phyloP scores from a whole-genome alignment of 768 basidiomycete species.

The Kwoniella bestiolae region DNA sequence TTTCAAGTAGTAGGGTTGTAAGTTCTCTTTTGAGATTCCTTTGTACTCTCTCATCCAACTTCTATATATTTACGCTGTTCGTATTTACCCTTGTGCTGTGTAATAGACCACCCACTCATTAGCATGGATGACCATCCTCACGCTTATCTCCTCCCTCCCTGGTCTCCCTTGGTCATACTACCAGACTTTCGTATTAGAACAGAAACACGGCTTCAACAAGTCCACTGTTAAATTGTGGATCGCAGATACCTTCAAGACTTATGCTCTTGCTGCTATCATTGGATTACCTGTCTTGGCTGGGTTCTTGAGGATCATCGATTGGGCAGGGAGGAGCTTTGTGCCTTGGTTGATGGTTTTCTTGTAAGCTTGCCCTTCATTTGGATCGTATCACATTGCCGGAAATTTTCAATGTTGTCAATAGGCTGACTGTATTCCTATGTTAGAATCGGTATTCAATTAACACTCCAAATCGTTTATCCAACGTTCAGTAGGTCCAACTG shows the following conservation, averaged over 20 bases:
- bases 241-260: slow-evolving; percentile 78
- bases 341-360: slow-evolving; percentile 92
- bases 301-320: slow-evolving; percentile 86
- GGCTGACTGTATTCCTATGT: background rate
- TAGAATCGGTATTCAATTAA: slow-evolving; percentile 79
- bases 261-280: slow-evolving; percentile 70
- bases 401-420: background rate
- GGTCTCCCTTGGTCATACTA: slow-evolving; percentile 78
- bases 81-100: too few relatives aligned
- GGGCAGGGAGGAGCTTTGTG: slow-evolving; percentile 91
- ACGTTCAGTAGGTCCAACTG: slow-evolving; percentile 60
- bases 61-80: background rate
- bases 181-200: slow-evolving; percentile 90
- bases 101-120: slow-evolving; percentile 83
- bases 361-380: too few relatives aligned
- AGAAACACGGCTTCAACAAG: slow-evolving; percentile 97
- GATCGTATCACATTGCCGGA: background rate
- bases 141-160: slow-evolving; percentile 68
- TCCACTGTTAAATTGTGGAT: slow-evolving; percentile 77
- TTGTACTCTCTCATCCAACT: slow-evolving; percentile 5
- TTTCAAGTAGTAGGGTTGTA: slow-evolving; percentile 75
- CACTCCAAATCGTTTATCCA: slow-evolving; percentile 65
- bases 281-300: slow-evolving; percentile 83
- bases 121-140: slow-evolving; percentile 70
- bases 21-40: slow-evolving; percentile 29